A percentile compares a stretch with the other conserved stretches of the same genome.
Conservation (phyloP, 2,329 filamentous ascomycete species). For the Fusarium avenaceum region DNA sequence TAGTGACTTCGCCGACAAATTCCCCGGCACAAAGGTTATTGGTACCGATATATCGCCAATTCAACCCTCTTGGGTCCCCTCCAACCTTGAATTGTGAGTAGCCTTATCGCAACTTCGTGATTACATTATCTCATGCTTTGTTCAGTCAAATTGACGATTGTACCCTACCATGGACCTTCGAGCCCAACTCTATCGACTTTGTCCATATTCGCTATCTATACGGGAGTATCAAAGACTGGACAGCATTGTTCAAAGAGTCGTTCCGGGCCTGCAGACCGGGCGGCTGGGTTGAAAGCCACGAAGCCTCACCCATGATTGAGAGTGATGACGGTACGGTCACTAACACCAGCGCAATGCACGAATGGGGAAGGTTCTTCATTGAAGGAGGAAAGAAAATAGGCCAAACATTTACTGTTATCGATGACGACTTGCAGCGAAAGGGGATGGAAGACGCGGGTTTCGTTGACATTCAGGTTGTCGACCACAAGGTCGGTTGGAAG, state of each 20-base stretch:
- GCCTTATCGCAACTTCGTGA: rapidly evolving
- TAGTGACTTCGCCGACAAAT: slow-evolving; percentile 14
- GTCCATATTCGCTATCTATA: slow-evolving; percentile 70
- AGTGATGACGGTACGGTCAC: slow-evolving; percentile 51
- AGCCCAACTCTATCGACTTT: slow-evolving; percentile 63
- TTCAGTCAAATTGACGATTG: slow-evolving; percentile 47
- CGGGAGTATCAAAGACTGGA: slow-evolving; percentile 69
- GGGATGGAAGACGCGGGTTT: no score
- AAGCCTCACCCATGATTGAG: slow-evolving; percentile 41
- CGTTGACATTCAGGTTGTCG: no score
- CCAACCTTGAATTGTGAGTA: slow-evolving; percentile 12
- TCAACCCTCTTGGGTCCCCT: slow-evolving; percentile 12
- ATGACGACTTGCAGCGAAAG: no score
- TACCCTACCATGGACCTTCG: slow-evolving; percentile 49
- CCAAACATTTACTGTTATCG: no score
- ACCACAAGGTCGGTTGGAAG: no score
- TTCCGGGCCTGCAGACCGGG: slow-evolving; percentile 68
- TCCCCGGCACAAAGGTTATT: not conserved
- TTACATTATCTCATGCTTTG: no score
- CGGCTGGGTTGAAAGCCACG: slow-evolving; percentile 56
- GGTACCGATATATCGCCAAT: slow-evolving; percentile 14
- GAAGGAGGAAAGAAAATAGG: no score
- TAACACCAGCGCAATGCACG: slow-evolving; percentile 40
- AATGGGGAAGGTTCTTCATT: slow-evolving; percentile 47
- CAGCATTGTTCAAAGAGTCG: slow-evolving; percentile 63